Conservation (phyloP, 1,139 yeast genomes). For the Trichomonascaceae sp. region DNA sequence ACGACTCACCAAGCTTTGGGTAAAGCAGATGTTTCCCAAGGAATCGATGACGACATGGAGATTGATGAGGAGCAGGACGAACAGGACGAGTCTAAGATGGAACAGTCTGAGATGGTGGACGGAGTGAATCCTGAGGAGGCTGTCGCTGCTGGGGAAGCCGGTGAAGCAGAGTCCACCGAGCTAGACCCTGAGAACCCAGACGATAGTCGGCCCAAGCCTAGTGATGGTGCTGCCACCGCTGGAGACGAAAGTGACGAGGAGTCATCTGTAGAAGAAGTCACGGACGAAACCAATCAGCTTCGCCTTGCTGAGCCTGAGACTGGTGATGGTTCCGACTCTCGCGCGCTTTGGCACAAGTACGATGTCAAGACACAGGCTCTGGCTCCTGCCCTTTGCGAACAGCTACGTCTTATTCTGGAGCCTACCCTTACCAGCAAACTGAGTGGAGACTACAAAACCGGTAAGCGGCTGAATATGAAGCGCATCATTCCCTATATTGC, state of each 20-base stretch:
- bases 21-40: conserved; percentile 70
- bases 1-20: conserved; percentile 82
- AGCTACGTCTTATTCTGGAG: conserved; percentile 79
- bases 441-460: conserved; percentile 93
- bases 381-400: conserved; percentile 83
- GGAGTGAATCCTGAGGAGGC: conserved; percentile 19
- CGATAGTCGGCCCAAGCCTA: conserved; percentile 8
- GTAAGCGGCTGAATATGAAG: conserved; percentile 94
- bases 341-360: conserved; percentile 68
- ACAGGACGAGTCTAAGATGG: conserved; percentile 4
- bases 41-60: conserved; percentile 73
- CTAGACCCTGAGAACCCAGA: conserved; percentile 9
- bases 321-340: conserved; percentile 50
- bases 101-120: conserved; percentile 30
- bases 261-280: conserved; percentile 11
- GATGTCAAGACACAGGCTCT: conserved; percentile 77
- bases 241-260: conserved; percentile 7
- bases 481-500: conserved; percentile 97
- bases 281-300: conserved; percentile 8
- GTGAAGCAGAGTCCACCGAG: conserved; percentile 13
- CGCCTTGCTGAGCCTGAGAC: conserved; percentile 34
- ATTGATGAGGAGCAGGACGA: conserved; percentile 42
- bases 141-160: conserved; percentile 1
- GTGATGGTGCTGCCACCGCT: conserved; percentile 7
- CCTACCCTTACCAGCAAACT: conserved; percentile 92